A percentile compares a stretch with the other conserved stretches of the same genome.
Evolutionary conservation across 2,329 filamentous ascomycete species (phyloP).

Genomic region (Penicillium sp.): DNA sequence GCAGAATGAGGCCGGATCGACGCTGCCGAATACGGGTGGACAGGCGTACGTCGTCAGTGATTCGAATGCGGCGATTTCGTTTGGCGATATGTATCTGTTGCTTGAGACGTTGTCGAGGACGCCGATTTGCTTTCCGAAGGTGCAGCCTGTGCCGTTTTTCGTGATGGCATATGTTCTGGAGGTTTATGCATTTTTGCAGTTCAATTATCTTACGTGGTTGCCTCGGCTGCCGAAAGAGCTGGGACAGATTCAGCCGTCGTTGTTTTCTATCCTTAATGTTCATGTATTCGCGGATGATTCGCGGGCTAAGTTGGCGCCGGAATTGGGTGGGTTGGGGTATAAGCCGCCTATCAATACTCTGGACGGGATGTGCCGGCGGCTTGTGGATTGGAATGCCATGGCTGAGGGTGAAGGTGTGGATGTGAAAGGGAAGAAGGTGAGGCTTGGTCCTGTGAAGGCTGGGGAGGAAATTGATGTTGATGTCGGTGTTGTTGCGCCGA

Average conservation of each 20-base stretch:
- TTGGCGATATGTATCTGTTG: slow-evolving; percentile 32
- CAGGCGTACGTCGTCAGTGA: slow-evolving; percentile 53
- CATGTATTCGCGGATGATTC: slow-evolving; percentile 31
- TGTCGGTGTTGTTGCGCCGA: slow-evolving; percentile 19
- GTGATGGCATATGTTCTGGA: slow-evolving; percentile 34
- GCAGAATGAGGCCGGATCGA: slow-evolving; percentile 18
- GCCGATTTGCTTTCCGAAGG: slow-evolving; percentile 27
- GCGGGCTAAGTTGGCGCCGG: slow-evolving; percentile 25
- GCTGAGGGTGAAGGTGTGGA: slow-evolving; percentile 14
- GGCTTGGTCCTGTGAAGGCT: slow-evolving; percentile 13
- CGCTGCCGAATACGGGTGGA: slow-evolving; percentile 39
- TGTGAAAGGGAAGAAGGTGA: slow-evolving; percentile 9
- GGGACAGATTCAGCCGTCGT: slow-evolving; percentile 30
- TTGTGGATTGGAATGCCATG: slow-evolving; percentile 35
- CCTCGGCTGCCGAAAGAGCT: slow-evolving; percentile 28
- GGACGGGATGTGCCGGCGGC: slow-evolving; percentile 33
- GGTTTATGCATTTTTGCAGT: slow-evolving; percentile 30
- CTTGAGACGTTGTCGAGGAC: slow-evolving; percentile 31
- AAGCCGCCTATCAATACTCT: slow-evolving; percentile 30
- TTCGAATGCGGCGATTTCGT: slow-evolving; percentile 43
- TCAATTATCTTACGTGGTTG: slow-evolving; percentile 26
- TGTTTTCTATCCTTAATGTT: slow-evolving; percentile 32
- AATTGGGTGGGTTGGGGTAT: slow-evolving; percentile 35
- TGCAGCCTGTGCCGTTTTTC: slow-evolving; percentile 28
- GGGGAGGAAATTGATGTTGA: slow-evolving; percentile 17